Conservation (phyloP, 2,329 filamentous ascomycete species). For the Alternaria hordeiaustralica region DNA sequence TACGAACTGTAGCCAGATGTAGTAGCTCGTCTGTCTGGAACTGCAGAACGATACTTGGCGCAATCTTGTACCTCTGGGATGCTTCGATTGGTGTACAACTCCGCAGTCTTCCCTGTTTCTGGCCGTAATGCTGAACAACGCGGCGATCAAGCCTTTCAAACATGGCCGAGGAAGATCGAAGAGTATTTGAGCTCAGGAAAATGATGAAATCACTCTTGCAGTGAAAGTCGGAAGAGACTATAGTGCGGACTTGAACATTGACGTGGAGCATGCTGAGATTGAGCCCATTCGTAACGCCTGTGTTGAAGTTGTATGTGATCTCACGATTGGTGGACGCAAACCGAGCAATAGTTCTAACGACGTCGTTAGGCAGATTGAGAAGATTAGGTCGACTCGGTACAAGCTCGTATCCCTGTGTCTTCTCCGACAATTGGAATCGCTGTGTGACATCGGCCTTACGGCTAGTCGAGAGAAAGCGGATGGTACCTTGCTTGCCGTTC, state of each 20-base stretch:
- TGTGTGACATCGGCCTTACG: accelerated
- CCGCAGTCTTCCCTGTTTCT: too few relatives aligned
- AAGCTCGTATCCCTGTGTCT: not conserved
- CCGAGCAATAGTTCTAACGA: accelerated
- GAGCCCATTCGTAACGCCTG: accelerated
- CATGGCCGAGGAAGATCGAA: not conserved
- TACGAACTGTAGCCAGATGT: not conserved
- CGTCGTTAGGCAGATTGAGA: accelerated
- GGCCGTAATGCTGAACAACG: accelerated
- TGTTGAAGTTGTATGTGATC: not conserved
- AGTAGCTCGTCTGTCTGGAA: not conserved
- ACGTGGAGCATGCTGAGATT: not conserved
- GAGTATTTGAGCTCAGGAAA: accelerated
- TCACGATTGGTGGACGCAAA: accelerated
- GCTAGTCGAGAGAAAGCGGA: not conserved
- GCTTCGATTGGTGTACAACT: not conserved
- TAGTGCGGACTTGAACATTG: accelerated
- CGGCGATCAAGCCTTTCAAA: not conserved
- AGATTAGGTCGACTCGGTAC: accelerated
- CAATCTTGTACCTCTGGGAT: accelerated
- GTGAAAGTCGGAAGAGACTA: too few relatives aligned
- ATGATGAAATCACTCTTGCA: accelerated
- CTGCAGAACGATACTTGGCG: not conserved
- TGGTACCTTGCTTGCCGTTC: accelerated
- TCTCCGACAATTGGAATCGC: not conserved